Percentiles rank a stretch among this genome's conserved stretches.
These are phyloP conservation scores for Phytophthora pisi DNA, from an alignment of 352 stramenopile genomes.

Conservation along the genomic window DNA sequence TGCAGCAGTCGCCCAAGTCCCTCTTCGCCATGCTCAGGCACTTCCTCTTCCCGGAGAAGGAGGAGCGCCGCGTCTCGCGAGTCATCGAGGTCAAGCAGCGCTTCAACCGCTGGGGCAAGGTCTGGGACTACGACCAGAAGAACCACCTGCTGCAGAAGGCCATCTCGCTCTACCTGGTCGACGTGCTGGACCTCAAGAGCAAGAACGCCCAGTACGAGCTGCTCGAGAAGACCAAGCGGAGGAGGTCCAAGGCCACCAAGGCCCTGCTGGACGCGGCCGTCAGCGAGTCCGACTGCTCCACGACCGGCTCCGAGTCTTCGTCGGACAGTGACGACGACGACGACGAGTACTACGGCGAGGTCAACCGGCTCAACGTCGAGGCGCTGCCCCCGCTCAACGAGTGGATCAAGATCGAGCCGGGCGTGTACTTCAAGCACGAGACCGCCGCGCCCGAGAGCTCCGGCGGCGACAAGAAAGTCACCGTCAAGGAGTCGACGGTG, in stretches of 20 bases:
- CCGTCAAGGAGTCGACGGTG: conserved; percentile 33
- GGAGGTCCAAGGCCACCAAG: conserved; percentile 19
- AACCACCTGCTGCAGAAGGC: conserved; percentile 63
- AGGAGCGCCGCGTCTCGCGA: conserved; percentile 32
- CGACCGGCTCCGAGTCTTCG: conserved; percentile 31
- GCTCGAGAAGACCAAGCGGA: conserved; percentile 43
- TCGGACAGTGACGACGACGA: conserved; percentile 27
- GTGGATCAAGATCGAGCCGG: conserved; percentile 53
- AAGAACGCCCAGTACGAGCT: conserved; percentile 56
- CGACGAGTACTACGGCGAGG: conserved; percentile 34
- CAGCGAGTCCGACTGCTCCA: conserved; percentile 26
- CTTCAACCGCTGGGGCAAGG: conserved; percentile 43
- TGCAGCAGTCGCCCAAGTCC: conserved; percentile 28
- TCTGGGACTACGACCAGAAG: conserved; percentile 50
- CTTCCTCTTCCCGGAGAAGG: conserved; percentile 21
- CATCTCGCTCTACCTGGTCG: conserved; percentile 52
- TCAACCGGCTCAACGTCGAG: conserved; percentile 49
- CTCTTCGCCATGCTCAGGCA: conserved; percentile 26
- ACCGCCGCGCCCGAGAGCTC: conserved; percentile 32
- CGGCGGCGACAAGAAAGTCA: conserved; percentile 27
- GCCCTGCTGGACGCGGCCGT: conserved; percentile 28
- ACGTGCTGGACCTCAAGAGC: conserved; percentile 44
- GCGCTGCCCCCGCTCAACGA: conserved; percentile 42
- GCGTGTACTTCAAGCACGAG: conserved; percentile 58
- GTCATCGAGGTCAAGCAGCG: conserved; percentile 48